phyloP scores from a whole-genome alignment of 768 basidiomycete species.

The Russula lepida region DNA sequence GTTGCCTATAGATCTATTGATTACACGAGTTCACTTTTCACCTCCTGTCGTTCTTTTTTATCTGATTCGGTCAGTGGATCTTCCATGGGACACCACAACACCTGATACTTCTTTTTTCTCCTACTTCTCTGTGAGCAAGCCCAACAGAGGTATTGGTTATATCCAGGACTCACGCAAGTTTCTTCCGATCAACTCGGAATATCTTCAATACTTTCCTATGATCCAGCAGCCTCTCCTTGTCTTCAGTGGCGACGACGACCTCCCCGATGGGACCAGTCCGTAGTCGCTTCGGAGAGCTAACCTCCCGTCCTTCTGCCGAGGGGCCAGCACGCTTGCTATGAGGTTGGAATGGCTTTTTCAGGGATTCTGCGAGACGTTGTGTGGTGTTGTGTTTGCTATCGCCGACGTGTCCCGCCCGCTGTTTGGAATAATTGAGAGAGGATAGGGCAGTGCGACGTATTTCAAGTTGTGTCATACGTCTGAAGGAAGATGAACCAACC shows the following conservation, averaged over 20 bases:
- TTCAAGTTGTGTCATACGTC: background rate
- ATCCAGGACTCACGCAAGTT: conserved; percentile 34
- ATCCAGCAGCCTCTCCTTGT: conserved; percentile 24
- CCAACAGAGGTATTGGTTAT: background rate
- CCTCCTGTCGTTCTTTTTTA: conserved; percentile 39
- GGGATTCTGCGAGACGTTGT: background rate
- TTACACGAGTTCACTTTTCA: conserved; percentile 40
- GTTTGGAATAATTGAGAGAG: background rate
- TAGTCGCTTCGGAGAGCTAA: conserved; percentile 16
- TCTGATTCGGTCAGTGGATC: conserved; percentile 50
- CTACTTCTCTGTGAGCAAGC: conserved; percentile 29
- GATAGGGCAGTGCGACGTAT: conserved; percentile 9
- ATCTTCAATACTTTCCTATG: conserved; percentile 33
- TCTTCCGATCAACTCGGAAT: conserved; percentile 41
- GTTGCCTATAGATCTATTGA: background rate
- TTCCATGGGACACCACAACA: conserved; percentile 73
- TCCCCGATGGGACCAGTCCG: conserved; percentile 6
- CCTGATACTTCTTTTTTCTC: conserved; percentile 59
- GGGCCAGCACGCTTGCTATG: conserved; percentile 1
- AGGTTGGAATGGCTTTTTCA: conserved; percentile 1
- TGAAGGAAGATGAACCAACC: background rate
- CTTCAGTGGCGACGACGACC: conserved; percentile 24
- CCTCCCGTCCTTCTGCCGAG: background rate
- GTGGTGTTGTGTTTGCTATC: background rate
- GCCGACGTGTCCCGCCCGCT: background rate